phyloP scores from a whole-genome alignment of 1,139 yeast species.

The Eremothecium sinecaudum region DNA sequence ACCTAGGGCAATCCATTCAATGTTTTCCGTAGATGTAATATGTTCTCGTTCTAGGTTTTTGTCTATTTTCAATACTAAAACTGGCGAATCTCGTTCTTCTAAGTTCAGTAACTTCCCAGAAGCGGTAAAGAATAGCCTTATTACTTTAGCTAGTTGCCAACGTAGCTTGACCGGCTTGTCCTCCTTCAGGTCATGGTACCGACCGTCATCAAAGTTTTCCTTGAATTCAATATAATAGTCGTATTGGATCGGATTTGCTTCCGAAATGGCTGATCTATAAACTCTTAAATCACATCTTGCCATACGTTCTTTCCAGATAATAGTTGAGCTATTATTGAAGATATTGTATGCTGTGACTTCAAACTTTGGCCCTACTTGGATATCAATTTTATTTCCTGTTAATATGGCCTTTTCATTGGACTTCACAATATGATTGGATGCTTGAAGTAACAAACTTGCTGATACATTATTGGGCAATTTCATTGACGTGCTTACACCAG shows the following conservation, averaged over 20 bases:
- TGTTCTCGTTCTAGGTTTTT: conserved; percentile 22
- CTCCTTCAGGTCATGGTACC: conserved; percentile 51
- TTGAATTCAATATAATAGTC: conserved; percentile 40
- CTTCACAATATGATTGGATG: conserved; percentile 42
- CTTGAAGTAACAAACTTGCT: conserved; percentile 59
- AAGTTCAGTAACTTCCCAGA: conserved; percentile 60
- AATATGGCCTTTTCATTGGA: conserved; percentile 31
- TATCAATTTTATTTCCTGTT: conserved; percentile 16
- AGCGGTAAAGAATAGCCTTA: conserved; percentile 59
- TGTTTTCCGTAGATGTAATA: conserved; percentile 14
- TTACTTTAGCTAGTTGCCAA: conserved; percentile 38
- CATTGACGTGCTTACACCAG: conserved; percentile 55
- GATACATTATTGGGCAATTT: conserved; percentile 47
- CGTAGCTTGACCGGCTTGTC: conserved; percentile 32
- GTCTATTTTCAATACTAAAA: conserved; percentile 49
- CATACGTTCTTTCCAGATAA: conserved; percentile 69
- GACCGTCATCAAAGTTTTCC: conserved; percentile 62
- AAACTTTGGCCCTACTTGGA: conserved; percentile 54
- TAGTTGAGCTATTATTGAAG: conserved; percentile 37
- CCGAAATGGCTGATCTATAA: conserved; percentile 23
- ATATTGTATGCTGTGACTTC: conserved; percentile 53
- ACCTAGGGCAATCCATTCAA: conserved; percentile 31
- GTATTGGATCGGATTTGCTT: conserved; percentile 22
- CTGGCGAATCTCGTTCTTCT: conserved; percentile 60
- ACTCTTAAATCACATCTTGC: conserved; percentile 47